Conservation (phyloP, 2,329 filamentous ascomycete genomes). For the Hansfordia pulvinata region DNA sequence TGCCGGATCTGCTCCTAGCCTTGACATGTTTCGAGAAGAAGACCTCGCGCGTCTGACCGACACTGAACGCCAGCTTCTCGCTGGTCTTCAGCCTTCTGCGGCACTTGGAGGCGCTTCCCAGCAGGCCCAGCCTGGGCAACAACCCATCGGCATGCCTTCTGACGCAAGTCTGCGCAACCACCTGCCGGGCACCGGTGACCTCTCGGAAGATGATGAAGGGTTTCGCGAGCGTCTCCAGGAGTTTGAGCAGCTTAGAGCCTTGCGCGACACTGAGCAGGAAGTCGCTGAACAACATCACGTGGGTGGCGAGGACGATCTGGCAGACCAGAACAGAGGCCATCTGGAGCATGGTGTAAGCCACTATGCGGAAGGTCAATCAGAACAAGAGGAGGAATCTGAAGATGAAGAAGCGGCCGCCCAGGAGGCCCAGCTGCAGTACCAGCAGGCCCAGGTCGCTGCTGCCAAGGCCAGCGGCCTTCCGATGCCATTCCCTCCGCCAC, state of each 20-base stretch:
- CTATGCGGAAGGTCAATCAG: conserved; percentile 4
- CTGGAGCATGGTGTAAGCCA: background rate
- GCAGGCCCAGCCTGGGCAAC: no score
- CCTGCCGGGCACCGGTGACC: conserved; percentile 34
- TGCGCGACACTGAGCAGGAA: conserved; percentile 43
- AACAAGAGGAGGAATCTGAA: conserved; percentile 5
- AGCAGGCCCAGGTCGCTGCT: conserved; percentile 37
- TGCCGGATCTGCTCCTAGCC: conserved; percentile 28
- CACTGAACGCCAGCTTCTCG: conserved; percentile 38
- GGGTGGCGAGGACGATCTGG: conserved; percentile 7
- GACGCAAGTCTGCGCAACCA: conserved; percentile 27
- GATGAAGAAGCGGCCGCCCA: conserved; percentile 10
- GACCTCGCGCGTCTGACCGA: conserved; percentile 54
- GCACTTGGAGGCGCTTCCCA: no score
- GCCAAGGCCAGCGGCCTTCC: conserved; percentile 56
- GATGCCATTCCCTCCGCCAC: conserved; percentile 60
- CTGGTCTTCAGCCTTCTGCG: conserved; percentile 21
- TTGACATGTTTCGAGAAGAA: conserved; percentile 53
- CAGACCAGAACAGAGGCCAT: conserved; percentile 4
- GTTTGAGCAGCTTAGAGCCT: conserved; percentile 67
- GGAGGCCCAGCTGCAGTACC: conserved; percentile 42
- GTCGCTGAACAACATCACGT: conserved; percentile 19
- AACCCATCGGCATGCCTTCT: conserved; percentile 23
- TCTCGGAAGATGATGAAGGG: conserved; percentile 40
- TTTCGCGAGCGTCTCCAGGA: conserved; percentile 65